Evolutionary conservation across 108 stramenopile species (phyloP), one percentile per base, ranked within the genome.

Genomic region (Discostella stelligeroides): DNA sequence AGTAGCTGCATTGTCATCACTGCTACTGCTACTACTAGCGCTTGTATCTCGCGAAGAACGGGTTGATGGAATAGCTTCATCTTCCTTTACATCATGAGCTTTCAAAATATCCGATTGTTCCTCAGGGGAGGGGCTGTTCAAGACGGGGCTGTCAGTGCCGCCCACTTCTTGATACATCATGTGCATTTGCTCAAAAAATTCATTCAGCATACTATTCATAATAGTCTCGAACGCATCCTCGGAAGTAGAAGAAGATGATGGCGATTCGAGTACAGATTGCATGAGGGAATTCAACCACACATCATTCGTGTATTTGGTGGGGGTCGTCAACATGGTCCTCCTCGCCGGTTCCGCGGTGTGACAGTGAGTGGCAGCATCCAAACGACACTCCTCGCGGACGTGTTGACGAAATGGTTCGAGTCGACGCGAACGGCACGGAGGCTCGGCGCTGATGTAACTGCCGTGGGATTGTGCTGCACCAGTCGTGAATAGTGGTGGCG

Each of bases 381-480:
- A 41, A 9, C 11, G 39, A 39, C 72, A 72, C 30, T 39, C 38
- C 23, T 72, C 54, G 24, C 72, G 72, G 13, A 72, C 42, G 34
- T 23, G 20, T 34, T 64, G 72, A n/a, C 72, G 72, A 18, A 56
- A 64, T n/a, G 72, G 62, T 37, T 72, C 72, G 63, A 72, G 72
- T 12, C 72, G 72, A 27, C 62, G 63, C 0, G 13, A 38, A 18
- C 60, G 72, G 43, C 72, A 72, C 41, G 72, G 72, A 0, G 72
- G 62, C 10, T 57, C 63, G 23, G n/a, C 20, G 15, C 34, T 13
- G n/a, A n/a, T n/a, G 6, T 37, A 21, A 9, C 15, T 8, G 21
- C 50, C 50, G 2, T 23, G 5, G 1, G 2, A 13, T 1, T 45
- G 43, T 11, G 13, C 34, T 34, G 34, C 34, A 34, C 34, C 34